Base-by-base conservation (phyloP, 257 asterid species). In the Fraxinus americana region DNA sequence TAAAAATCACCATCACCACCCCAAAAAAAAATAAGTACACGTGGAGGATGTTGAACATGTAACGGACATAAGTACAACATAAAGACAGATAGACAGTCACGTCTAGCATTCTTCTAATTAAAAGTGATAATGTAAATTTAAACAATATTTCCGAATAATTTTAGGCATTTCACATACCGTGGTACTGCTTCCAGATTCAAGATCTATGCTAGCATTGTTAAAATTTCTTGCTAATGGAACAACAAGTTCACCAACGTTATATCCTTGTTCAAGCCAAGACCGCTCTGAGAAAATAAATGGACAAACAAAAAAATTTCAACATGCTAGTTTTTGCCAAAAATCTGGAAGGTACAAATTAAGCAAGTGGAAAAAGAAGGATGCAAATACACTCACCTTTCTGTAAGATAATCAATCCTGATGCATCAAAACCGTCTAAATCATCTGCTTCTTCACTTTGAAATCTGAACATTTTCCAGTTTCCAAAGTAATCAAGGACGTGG, bases 151-250 rank as follows among this genome's bases (percentile, higher is more conserved):
- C 35, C 70, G 57, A 48, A 48, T 48, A 48, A 14, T 73, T 21
- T 39, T 17, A 68, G 48, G 79, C 54, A 61, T 61, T 65, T 70
- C 17, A 27, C 84, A 32, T 84, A 89, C 97, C 93, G 12, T 21
- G 77, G 19, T 54, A 57, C 69, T 82, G 85, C 75, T 76, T 77
- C 86, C 76, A 74, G 90, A 81, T 81, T 91, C 96, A 14, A 91
- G 81, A 79, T 92, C 94, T 54, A 82, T 2, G 81, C 82, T 82
- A 66, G 86, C 71, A 74, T 85, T 83, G 86, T 79, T 87, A 81
- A 92, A 91, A 72, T 83, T 91, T 83, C 94, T 88, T 6, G 97
- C 97, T 81, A 92, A 80, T 67, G 97, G 97, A 83, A 92, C 82
- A 75, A 92, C 85, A 3, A 91, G 94, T 78, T 91, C 93, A 32